Conservation (phyloP, 2,329 filamentous ascomycete species). For the Ustulina deusta region DNA sequence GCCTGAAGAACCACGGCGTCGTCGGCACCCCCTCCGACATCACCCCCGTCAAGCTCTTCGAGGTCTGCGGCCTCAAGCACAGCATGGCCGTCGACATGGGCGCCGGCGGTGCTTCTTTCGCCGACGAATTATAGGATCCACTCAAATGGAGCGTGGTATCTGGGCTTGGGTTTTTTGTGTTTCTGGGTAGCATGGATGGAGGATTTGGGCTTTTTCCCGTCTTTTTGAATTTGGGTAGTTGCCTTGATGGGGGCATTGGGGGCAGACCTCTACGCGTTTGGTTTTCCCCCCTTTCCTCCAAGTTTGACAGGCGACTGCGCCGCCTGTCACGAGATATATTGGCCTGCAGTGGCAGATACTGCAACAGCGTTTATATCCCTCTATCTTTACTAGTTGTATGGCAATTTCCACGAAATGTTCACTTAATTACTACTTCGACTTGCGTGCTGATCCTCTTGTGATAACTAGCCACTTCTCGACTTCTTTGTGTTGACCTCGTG, state of each 20-base stretch:
- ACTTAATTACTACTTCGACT: background rate
- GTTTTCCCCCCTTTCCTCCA: background rate
- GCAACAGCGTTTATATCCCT: background rate
- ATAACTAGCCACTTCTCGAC: background rate
- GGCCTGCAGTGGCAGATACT: background rate
- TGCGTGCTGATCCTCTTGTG: background rate
- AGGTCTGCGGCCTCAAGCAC: constrained; percentile 50
- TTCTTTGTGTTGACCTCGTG: background rate
- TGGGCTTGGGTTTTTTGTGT: background rate
- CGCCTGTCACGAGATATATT: constrained; percentile 11
- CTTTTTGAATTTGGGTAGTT: constrained; percentile 7
- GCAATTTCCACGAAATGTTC: background rate
- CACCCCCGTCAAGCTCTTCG: constrained; percentile 49
- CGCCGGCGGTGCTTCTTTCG: constrained; percentile 49
- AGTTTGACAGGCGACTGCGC: constrained; percentile 9
- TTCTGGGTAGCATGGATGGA: background rate
- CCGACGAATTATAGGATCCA: constrained; percentile 40
- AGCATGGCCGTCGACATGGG: constrained; percentile 50
- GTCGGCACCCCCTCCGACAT: constrained; percentile 49
- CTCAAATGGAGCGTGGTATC: background rate
- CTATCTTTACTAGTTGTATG: background rate
- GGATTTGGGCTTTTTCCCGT: background rate
- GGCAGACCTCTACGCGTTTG: constrained; percentile 14
- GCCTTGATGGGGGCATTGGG: constrained; percentile 15
- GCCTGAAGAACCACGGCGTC: constrained; percentile 53